Percentiles rank a stretch among this genome's conserved stretches.
These are phyloP conservation scores for Rhamnella rubrinervis DNA, from an alignment of 331 rosid genomes.

Conservation along the genomic window DNA sequence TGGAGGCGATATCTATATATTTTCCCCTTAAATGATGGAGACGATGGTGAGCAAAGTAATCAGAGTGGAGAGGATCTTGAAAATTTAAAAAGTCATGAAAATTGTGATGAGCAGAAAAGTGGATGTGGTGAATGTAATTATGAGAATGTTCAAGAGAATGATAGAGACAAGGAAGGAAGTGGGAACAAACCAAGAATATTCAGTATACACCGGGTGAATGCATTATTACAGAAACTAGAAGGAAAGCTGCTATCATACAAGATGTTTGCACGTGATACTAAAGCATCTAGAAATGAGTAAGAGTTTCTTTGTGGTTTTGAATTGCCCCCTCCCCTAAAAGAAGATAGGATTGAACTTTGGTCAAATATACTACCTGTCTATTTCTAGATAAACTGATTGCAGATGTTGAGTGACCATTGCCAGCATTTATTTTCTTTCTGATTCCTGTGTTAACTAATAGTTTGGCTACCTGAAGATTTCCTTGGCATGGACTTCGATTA, in stretches of 20 bases:
- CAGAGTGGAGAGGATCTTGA: constrained; percentile 35
- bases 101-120: constrained; percentile 20
- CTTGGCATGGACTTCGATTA: constrained; percentile 18
- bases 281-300: constrained; percentile 94
- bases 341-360: no score
- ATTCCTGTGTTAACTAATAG: no score
- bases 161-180: constrained; percentile 32
- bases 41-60: constrained; percentile 33
- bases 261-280: constrained; percentile 97
- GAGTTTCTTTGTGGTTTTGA: constrained; percentile 22
- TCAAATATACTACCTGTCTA: no score
- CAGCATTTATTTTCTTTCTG: no score
- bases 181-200: constrained; percentile 52
- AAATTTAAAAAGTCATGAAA: constrained; percentile 25
- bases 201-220: constrained; percentile 62
- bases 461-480: constrained; percentile 12
- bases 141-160: constrained; percentile 17
- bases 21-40: constrained; percentile 62
- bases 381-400: no score
- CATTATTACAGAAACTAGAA: constrained; percentile 67
- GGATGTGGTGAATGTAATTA: constrained; percentile 15
- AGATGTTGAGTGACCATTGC: no score
- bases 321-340: no score
- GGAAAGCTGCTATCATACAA: constrained; percentile 85
- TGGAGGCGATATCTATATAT: constrained; percentile 93